Percentiles rank a stretch among this genome's conserved stretches.
Conservation (phyloP, 768 basidiomycete species). For the Lactarius psammicola region DNA sequence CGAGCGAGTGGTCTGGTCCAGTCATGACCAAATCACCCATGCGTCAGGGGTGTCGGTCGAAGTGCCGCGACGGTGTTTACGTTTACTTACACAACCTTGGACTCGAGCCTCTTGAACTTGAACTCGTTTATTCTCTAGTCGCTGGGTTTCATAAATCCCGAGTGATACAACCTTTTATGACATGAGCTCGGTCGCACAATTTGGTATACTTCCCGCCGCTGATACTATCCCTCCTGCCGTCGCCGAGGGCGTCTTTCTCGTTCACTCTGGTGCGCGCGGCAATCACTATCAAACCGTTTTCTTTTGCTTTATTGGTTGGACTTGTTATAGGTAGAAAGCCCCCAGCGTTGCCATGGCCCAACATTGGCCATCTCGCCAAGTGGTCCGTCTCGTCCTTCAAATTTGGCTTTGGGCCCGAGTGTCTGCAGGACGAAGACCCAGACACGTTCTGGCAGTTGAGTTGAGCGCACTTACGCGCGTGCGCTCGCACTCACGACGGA, state of each 20-base stretch:
- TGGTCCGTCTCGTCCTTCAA: conserved; percentile 98
- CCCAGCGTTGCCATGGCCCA: conserved; percentile 66
- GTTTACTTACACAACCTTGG: not conserved
- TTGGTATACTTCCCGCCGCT: not conserved
- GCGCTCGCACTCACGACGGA: not conserved
- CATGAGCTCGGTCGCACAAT: conserved; percentile 20
- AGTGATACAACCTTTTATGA: not conserved
- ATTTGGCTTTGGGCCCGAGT: conserved; percentile 94
- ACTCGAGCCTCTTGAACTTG: not conserved
- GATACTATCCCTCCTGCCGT: not conserved
- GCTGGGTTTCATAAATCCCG: not conserved
- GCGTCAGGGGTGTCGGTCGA: not conserved
- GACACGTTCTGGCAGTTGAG: conserved; percentile 98
- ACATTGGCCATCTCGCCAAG: conserved; percentile 83
- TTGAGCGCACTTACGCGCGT: not conserved
- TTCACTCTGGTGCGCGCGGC: conserved; percentile 38
- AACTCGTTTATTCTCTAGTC: not conserved
- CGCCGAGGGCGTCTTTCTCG: conserved; percentile 40
- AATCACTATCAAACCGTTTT: not conserved
- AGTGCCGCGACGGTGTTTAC: not conserved
- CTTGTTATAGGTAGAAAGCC: conserved; percentile 39
- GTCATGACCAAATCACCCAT: not conserved
- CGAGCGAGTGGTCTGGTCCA: not conserved
- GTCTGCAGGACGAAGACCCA: conserved; percentile 82
- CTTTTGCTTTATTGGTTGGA: not conserved